Conservation (phyloP, 805 yeast genomes). For the Deakozyma indianensis region DNA sequence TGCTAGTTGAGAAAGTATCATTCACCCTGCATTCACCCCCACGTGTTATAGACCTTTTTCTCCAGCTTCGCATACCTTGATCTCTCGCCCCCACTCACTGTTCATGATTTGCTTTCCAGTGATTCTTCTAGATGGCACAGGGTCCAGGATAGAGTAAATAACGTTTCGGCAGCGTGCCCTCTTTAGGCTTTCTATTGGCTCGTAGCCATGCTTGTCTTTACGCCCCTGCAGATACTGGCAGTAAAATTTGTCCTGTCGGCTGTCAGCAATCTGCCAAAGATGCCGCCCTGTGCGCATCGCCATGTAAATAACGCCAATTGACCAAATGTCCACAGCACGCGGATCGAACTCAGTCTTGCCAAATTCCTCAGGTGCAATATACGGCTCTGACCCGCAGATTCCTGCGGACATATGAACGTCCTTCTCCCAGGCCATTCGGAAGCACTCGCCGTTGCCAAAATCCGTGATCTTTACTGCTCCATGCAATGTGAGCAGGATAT, state of each 20-base stretch:
- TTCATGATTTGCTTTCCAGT: slow-evolving; percentile 78
- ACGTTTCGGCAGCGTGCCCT: slow-evolving; percentile 86
- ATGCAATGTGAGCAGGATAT: slow-evolving; percentile 49
- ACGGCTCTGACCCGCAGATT: slow-evolving; percentile 81
- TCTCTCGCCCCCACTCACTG: slow-evolving; percentile 93
- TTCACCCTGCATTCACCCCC: too few species aligned
- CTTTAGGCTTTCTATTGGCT: slow-evolving; percentile 76
- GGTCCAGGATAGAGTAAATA: slow-evolving; percentile 84
- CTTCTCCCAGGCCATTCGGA: slow-evolving; percentile 79
- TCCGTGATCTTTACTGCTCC: slow-evolving; percentile 66
- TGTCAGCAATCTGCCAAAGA: slow-evolving; percentile 71
- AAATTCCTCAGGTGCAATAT: slow-evolving; percentile 86
- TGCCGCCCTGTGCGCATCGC: slow-evolving; percentile 87
- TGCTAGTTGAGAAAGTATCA: too few species aligned
- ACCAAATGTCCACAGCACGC: slow-evolving; percentile 77
- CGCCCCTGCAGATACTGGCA: slow-evolving; percentile 61
- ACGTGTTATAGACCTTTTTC: slow-evolving; percentile 21
- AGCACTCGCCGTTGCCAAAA: slow-evolving; percentile 85
- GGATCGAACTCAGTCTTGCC: slow-evolving; percentile 50
- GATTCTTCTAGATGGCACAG: slow-evolving; percentile 74
- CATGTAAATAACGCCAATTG: slow-evolving; percentile 64
- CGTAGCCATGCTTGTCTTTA: slow-evolving; percentile 74
- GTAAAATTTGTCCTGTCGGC: slow-evolving; percentile 68
- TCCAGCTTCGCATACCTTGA: slow-evolving; percentile 63
- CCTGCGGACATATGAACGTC: slow-evolving; percentile 56